Evolutionary conservation across 1,284 basidiomycete genomes (phyloP), one percentile per base, ranked within the genome.

Genomic region (Coriolopsis trogii): DNA sequence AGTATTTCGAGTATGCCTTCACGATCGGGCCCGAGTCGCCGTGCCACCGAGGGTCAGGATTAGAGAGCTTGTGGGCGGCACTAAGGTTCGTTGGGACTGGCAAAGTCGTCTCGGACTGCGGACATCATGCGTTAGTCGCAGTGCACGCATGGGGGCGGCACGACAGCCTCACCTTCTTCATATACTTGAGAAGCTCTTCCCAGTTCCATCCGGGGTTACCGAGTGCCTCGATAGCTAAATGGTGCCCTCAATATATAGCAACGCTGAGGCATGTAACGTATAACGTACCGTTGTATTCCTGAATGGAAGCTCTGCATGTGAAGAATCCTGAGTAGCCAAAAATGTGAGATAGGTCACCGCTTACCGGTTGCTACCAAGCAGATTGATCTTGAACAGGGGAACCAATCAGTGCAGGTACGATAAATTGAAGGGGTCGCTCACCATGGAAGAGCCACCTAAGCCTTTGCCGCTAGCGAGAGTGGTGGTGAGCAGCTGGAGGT

Each of bases 151-250:
- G 5, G 30, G 13, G 30, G 7, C 16, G 30, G 10, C 13, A 31
- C n/a, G n/a, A n/a, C n/a, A n/a, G n/a, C 25, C 53, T 2, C 18
- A 50, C 55, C 41, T 56, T 56, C 34, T 51, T 39, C 16, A 61
- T 18, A 31, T 60, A 56, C 38, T 56, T 59, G 36, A 58, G 37
- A 21, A 59, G 51, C 28, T 50, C 26, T 12, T 58, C 21, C 64
- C 64, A 66, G 51, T 62, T 64, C 64, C 62, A 66, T 1, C 64
- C 64, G 1, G 60, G 49, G 21, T 66, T 66, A 4, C 64, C 64
- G 3, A 66, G 60, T 6, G 53, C 50, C 42, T 64, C 62, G 23
- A 58, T 50, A 1, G 53, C 56, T 63, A 33, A 23, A 20, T 23
- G 9, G 16, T 20, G 20, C 15, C 4, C n/a, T n/a, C n/a, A n/a